Conservation (phyloP, 805 yeast species). For the Tetrapisispora fleetii region DNA sequence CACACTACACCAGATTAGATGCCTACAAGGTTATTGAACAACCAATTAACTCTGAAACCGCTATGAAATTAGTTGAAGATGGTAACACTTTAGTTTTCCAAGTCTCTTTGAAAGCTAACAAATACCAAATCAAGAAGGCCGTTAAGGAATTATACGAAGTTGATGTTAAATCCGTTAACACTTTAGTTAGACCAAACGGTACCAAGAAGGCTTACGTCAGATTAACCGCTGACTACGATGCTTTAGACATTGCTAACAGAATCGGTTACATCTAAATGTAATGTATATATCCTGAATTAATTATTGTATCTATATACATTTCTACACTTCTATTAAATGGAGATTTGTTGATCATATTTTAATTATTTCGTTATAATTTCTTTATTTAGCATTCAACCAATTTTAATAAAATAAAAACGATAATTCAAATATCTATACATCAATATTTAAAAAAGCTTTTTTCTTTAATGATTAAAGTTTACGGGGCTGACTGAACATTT, state of each 20-base stretch:
- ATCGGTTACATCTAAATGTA: conserved; percentile 86
- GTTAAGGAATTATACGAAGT: conserved; percentile 97
- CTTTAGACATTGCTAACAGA: conserved; percentile 99
- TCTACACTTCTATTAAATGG: background rate
- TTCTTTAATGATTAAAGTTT: too few species aligned
- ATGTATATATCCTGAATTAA: conserved; percentile 2
- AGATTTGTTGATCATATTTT: background rate
- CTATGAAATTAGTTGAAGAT: conserved; percentile 99
- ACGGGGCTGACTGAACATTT: too few species aligned
- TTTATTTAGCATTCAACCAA: conserved; percentile 6
- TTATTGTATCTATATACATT: background rate
- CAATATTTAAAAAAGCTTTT: background rate
- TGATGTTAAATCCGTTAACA: conserved; percentile 89
- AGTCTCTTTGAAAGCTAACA: conserved; percentile 95
- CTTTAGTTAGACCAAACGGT: conserved; percentile 97
- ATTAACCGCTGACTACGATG: conserved; percentile 98
- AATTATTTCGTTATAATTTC: conserved; percentile 2
- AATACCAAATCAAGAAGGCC: conserved; percentile 96
- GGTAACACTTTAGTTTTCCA: conserved; percentile 98
- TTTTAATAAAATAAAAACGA: conserved; percentile 3
- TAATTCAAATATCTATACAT: background rate
- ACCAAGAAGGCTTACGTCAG: conserved; percentile 99
- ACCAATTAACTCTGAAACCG: conserved; percentile 96
- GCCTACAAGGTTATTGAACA: conserved; percentile 88
- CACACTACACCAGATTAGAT: conserved; percentile 95